Evolutionary conservation across 352 stramenopile species (phyloP).

Genomic region (Pythium chondricola): DNA sequence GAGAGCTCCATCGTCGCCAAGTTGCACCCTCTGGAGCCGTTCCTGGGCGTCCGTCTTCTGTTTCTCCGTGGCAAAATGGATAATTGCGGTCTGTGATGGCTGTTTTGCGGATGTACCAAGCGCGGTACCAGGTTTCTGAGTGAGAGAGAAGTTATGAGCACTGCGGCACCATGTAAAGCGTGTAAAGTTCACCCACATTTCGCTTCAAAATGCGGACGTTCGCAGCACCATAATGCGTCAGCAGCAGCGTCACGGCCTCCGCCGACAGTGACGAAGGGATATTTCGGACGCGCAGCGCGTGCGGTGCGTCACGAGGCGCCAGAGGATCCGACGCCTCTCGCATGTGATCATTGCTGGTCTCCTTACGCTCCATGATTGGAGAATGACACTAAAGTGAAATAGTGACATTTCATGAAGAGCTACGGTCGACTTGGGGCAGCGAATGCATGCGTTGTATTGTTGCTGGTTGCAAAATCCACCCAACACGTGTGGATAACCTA

Average conservation of each 20-base stretch:
- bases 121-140: slow-evolving; percentile 23
- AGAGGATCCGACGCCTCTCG: too few species aligned
- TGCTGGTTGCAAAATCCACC: too few species aligned
- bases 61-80: slow-evolving; percentile 28
- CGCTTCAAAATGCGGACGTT: slow-evolving; percentile 36
- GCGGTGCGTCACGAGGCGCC: too few species aligned
- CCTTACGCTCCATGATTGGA: too few species aligned
- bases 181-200: slow-evolving; percentile 13
- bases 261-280: slow-evolving; percentile 48
- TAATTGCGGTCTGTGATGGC: slow-evolving; percentile 38
- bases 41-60: slow-evolving; percentile 29
- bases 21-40: slow-evolving; percentile 39
- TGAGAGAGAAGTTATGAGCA: background rate
- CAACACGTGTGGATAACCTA: too few species aligned
- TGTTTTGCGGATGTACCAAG: slow-evolving; percentile 5
- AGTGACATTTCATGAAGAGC: too few species aligned
- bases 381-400: too few species aligned
- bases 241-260: slow-evolving; percentile 46
- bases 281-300: slow-evolving; percentile 50
- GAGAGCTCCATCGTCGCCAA: too few species aligned
- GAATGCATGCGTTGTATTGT: too few species aligned
- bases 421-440: too few species aligned
- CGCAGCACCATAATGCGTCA: slow-evolving; percentile 51
- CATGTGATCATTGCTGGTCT: too few species aligned
- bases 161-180: background rate